These are phyloP conservation scores for Dissophora ornata DNA, from an alignment of 192 early-diverging fungal species.

Conservation along the genomic window DNA sequence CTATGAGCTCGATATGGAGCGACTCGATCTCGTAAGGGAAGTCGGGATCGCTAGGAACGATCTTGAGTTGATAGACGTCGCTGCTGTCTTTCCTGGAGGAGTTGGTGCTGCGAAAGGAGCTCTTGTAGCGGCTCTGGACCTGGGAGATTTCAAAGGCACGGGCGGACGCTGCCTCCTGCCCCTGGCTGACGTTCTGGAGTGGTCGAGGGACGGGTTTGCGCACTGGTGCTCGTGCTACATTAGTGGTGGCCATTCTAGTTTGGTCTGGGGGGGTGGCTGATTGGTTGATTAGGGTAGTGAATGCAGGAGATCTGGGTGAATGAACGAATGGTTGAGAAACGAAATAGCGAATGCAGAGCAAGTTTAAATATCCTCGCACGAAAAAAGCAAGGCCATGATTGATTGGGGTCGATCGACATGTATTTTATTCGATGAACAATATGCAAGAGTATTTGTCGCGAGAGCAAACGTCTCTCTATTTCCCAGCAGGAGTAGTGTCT, in stretches of 20 bases:
- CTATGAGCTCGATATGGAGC: conserved; percentile 67
- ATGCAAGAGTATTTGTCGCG: too few species aligned
- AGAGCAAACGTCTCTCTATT: too few species aligned
- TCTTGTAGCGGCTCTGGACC: conserved; percentile 20
- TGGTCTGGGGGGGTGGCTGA: too few species aligned
- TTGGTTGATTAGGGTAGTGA: too few species aligned
- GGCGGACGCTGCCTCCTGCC: neutral
- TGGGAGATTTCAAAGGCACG: conserved; percentile 41
- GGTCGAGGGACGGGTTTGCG: conserved; percentile 23
- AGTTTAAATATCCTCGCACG: too few species aligned
- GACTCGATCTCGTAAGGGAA: conserved; percentile 81
- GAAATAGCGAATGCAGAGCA: too few species aligned
- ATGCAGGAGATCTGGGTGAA: too few species aligned
- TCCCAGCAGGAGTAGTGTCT: neutral
- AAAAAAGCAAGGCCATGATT: too few species aligned
- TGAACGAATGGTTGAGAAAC: too few species aligned
- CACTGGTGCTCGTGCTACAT: conserved; percentile 14
- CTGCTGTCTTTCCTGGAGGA: neutral
- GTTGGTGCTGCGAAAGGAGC: neutral
- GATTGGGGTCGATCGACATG: too few species aligned
- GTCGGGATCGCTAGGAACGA: conserved; percentile 74
- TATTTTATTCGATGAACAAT: too few species aligned
- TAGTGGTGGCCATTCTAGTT: conserved; percentile 7
- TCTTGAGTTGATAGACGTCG: conserved; percentile 25
- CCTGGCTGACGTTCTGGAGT: conserved; percentile 18